Percentiles rank a stretch among this genome's conserved stretches.
These are phyloP conservation scores for Mycena rosella DNA, from an alignment of 768 basidiomycete genomes.

Conservation along the genomic window DNA sequence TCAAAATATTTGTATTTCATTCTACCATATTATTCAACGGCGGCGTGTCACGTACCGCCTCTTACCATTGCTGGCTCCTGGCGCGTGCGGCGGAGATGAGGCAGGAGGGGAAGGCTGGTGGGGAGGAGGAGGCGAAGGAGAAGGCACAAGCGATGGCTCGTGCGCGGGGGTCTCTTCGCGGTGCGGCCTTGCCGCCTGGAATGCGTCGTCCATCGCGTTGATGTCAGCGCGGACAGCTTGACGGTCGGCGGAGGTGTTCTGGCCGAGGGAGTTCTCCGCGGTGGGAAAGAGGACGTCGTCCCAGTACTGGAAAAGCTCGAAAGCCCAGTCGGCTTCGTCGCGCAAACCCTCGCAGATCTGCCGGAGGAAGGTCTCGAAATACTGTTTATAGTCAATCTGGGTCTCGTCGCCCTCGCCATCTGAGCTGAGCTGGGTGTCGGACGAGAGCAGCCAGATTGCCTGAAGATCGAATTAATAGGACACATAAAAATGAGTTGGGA, in stretches of 20 bases:
- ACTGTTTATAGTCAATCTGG: conserved; percentile 7
- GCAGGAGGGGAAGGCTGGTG: no score
- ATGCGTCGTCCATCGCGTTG: conserved; percentile 16
- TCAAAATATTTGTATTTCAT: no score
- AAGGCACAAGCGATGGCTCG: not conserved
- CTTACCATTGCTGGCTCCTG: not conserved
- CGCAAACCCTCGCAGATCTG: conserved; percentile 23
- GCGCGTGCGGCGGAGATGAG: not conserved
- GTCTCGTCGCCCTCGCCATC: conserved; percentile 19
- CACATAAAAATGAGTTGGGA: not conserved
- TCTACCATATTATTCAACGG: not conserved
- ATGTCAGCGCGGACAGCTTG: conserved; percentile 9
- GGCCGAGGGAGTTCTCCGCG: conserved; percentile 14
- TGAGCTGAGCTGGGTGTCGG: conserved; percentile 6
- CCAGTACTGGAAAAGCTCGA: conserved; percentile 13
- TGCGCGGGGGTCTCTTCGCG: not conserved
- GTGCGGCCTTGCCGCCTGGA: conserved; percentile 6
- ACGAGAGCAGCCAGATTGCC: conserved; percentile 14
- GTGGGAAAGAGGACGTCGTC: conserved; percentile 19
- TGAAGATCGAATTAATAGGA: not conserved
- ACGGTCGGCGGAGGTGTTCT: not conserved
- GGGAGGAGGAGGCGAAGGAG: not conserved
- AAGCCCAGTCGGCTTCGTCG: conserved; percentile 11
- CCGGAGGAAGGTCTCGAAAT: not conserved
- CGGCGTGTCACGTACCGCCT: not conserved